A percentile compares a stretch with the other conserved stretches of the same genome.
Conservation (phyloP, 73 alveolate species). For the Paramecium tetraurelia region DNA sequence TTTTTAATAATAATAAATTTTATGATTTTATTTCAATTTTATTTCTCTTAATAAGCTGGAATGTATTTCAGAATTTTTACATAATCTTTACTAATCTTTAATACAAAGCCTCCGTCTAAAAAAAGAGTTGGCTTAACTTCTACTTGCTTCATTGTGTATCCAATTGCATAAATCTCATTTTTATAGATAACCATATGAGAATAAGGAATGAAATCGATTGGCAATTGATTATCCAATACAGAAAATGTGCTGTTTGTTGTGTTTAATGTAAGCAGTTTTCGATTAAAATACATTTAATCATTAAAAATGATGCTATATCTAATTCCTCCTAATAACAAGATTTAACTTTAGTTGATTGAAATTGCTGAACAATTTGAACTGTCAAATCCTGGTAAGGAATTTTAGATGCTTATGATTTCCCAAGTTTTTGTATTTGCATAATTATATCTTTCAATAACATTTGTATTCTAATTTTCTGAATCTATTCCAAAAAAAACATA, state of each 20-base stretch:
- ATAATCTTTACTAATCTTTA: constrained; percentile 19
- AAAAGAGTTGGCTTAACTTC: not conserved
- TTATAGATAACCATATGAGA: not conserved
- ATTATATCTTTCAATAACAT: not conserved
- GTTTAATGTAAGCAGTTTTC: not conserved
- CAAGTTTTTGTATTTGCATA: not conserved
- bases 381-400: constrained; percentile 41
- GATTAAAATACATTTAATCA: constrained; percentile 26
- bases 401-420: not conserved
- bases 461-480: not conserved
- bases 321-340: constrained; percentile 16
- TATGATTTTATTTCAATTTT: not conserved
- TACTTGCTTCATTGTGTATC: not conserved
- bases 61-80: not conserved
- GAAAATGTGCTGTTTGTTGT: not conserved
- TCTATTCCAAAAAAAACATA: constrained; percentile 37
- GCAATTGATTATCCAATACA: not conserved
- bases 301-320: not conserved
- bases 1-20: not conserved
- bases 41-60: not conserved
- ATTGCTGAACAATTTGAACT: not conserved
- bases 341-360: not conserved
- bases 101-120: constrained; percentile 22
- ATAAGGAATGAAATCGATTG: constrained; percentile 25
- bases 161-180: constrained; percentile 2